Evolutionary conservation across 352 stramenopile species (phyloP).

Genomic region (Pythium rhizo-oryzae): DNA sequence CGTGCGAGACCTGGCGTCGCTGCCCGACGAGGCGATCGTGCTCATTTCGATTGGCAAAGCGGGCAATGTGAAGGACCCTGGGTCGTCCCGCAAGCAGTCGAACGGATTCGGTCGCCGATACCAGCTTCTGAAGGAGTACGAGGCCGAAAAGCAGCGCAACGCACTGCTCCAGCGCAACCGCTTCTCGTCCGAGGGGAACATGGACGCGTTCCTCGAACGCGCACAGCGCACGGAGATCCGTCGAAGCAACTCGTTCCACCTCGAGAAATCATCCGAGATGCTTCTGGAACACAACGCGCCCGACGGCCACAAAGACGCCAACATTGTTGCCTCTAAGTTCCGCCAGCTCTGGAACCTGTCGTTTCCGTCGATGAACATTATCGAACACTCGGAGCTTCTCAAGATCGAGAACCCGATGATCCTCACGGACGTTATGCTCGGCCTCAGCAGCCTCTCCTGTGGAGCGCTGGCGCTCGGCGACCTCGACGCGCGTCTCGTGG

Average conservation of each 20-base stretch:
- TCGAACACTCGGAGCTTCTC: conserved; percentile 62
- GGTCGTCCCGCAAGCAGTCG: conserved; percentile 27
- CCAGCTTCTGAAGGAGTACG: conserved; percentile 26
- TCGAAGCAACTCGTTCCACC: conserved; percentile 55
- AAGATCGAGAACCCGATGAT: conserved; percentile 67
- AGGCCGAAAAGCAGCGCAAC: conserved; percentile 23
- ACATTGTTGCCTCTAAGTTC: conserved; percentile 49
- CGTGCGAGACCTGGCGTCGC: conserved; percentile 47
- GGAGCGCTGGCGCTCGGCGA: conserved; percentile 57
- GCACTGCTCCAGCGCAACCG: conserved; percentile 42
- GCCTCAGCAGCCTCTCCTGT: conserved; percentile 74
- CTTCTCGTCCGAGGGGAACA: conserved; percentile 57
- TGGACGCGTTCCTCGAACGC: conserved; percentile 41
- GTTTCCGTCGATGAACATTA: conserved; percentile 72
- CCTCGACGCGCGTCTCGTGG: conserved; percentile 57
- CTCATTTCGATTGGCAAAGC: conserved; percentile 80
- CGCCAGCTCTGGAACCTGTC: conserved; percentile 74
- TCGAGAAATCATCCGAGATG: conserved; percentile 37
- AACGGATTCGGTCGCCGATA: conserved; percentile 28
- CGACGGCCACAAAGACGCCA: not conserved
- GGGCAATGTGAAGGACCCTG: conserved; percentile 73
- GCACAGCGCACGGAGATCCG: conserved; percentile 30
- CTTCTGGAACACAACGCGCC: conserved; percentile 20
- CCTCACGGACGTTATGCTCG: conserved; percentile 80
- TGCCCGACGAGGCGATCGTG: conserved; percentile 68